Evolutionary conservation across 2,329 filamentous ascomycete species (phyloP), one percentile per base, ranked within the genome.

Genomic region (Colletotrichum destructivum): DNA sequence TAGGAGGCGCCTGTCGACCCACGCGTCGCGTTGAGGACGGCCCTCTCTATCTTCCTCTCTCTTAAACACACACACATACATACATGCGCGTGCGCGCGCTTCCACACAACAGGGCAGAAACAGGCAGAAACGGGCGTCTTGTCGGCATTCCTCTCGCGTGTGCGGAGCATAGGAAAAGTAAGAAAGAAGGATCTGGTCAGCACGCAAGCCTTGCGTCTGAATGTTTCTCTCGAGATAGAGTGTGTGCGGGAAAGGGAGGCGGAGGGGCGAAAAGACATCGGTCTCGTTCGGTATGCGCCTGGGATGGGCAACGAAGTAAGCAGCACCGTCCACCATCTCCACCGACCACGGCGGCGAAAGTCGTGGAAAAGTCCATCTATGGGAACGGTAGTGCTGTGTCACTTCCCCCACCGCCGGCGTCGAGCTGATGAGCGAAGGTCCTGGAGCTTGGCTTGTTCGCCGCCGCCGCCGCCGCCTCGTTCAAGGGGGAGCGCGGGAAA

Each of bases 351-450:
- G 44, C 26, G 26, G 44, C 26, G 42, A 31, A 49, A 31, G 31
- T 7, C 42, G 40, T 15, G 26, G n/a, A 23, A 47, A 47, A 38
- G 18, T 18, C 31, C n/a, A 9, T 26, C 38, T 52, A 40, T 54
- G 56, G 49, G 57, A 52, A 38, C 35, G 56, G 42, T 71, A 67
- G 63, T 51, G 47, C 3, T 57, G 68, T 67, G 51, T 57, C 56
- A 62, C 40, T 38, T 26, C 26, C n/a, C 35, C 13, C n/a, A 13
- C 46, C 9, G 40, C 21, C 18, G 46, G 57, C 13, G 57, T 31
- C 56, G 63, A 26, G 49, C 63, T 67, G 67, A 62, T 65, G 63
- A 56, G 63, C 68, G 64, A 71, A 44, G 56, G 49, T 56, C 26
- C 21, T 46, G 23, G 31, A 31, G 11, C n/a, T 35, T 23, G 15